Conservation (phyloP, 140 eudicot genomes). For the Bidens hawaiensis region DNA sequence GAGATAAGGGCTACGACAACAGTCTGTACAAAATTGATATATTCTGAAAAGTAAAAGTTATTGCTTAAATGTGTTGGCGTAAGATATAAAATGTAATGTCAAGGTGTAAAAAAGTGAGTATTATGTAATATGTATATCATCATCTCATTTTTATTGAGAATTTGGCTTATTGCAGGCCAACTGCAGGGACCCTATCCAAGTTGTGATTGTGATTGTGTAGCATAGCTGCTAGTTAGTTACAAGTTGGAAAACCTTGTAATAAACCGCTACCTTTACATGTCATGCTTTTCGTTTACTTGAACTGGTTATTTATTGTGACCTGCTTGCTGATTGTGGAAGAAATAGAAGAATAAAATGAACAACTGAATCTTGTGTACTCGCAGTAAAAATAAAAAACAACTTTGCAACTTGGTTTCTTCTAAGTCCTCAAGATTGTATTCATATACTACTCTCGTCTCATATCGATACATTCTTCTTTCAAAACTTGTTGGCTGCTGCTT, state of each 20-base stretch:
- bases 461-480: not conserved
- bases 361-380: too few relatives aligned
- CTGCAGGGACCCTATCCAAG: conserved; percentile 34
- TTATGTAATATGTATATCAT: too few relatives aligned
- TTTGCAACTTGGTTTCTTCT: too few relatives aligned
- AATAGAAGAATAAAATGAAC: too few relatives aligned
- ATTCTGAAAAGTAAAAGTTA: too few relatives aligned
- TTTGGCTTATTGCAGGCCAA: conserved; percentile 47
- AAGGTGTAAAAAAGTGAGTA: too few relatives aligned
- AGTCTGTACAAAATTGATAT: too few relatives aligned
- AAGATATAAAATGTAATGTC: not conserved
- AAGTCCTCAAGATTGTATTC: too few relatives aligned
- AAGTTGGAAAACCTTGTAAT: conserved; percentile 2
- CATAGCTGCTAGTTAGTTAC: conserved; percentile 9
- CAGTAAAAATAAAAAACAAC: too few relatives aligned
- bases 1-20: too few relatives aligned
- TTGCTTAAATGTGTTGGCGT: not conserved
- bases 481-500: not conserved
- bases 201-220: conserved; percentile 29
- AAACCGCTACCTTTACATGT: not conserved
- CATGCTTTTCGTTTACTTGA: not conserved
- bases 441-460: too few relatives aligned
- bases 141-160: conserved; percentile 8
- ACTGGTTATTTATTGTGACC: not conserved
- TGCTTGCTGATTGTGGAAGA: not conserved